Percentiles rank a stretch among this genome's conserved stretches.
Evolutionary conservation across 1,284 basidiomycete genomes (phyloP).

Genomic region (Cryptococcus sp.): DNA sequence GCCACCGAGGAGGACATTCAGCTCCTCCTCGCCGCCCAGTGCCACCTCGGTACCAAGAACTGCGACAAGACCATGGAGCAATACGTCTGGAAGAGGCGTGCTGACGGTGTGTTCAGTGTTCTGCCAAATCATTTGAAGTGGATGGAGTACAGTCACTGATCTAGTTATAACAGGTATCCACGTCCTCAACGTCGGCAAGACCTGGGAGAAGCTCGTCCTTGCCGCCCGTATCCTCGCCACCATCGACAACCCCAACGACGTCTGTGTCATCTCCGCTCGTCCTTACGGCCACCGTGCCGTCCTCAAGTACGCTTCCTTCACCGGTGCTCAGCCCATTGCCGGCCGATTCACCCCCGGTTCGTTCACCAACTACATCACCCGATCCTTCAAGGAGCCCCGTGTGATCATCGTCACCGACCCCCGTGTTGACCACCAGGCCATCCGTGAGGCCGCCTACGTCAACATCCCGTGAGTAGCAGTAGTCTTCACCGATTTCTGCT

Average conservation of each 20-base stretch:
- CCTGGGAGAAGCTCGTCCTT: slow-evolving; percentile 98
- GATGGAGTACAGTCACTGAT: too few relatives aligned
- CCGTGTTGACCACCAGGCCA: slow-evolving; percentile 98
- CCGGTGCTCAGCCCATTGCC: slow-evolving; percentile 96
- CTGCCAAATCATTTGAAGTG: neutral
- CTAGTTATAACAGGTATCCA: slow-evolving; percentile 92
- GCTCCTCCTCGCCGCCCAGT: slow-evolving; percentile 90
- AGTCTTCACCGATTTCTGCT: neutral
- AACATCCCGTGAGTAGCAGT: slow-evolving; percentile 76
- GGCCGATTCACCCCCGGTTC: slow-evolving; percentile 99
- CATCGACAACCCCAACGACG: slow-evolving; percentile 96
- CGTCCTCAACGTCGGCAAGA: slow-evolving; percentile 98
- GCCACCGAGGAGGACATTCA: slow-evolving; percentile 97
- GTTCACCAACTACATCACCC: slow-evolving; percentile 99
- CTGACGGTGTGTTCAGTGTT: slow-evolving; percentile 72
- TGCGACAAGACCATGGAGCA: slow-evolving; percentile 98
- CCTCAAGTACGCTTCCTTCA: slow-evolving; percentile 97
- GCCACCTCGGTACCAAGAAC: slow-evolving; percentile 97
- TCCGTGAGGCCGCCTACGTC: slow-evolving; percentile 98
- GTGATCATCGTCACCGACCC: slow-evolving; percentile 98
- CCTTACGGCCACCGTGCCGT: slow-evolving; percentile 99
- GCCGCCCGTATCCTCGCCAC: slow-evolving; percentile 92
- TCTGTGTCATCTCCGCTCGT: slow-evolving; percentile 96
- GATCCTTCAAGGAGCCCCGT: slow-evolving; percentile 99
- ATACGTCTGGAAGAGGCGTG: slow-evolving; percentile 95